A percentile compares a stretch with the other conserved stretches of the same genome.
phyloP scores from a whole-genome alignment of 1,284 basidiomycete species.

The Phlebopus sp. region DNA sequence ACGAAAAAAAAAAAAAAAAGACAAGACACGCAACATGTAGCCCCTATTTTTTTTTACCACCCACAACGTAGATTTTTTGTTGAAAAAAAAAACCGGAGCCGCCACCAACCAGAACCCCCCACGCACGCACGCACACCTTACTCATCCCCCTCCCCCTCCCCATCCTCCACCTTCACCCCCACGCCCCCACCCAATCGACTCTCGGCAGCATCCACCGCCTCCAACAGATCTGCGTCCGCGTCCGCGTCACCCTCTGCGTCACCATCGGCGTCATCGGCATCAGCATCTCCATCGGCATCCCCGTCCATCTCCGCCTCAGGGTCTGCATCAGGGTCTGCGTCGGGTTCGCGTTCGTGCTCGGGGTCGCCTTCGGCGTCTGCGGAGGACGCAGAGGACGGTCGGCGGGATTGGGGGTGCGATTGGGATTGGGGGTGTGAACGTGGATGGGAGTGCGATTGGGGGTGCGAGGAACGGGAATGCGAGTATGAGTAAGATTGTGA shows the following conservation, averaged over 20 bases:
- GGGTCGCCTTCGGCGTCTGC: slow-evolving; percentile 15
- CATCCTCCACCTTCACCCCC: slow-evolving; percentile 36
- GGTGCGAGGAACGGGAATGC: slow-evolving; percentile 16
- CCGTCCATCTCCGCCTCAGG: slow-evolving; percentile 1
- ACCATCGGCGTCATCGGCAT: slow-evolving; percentile 31
- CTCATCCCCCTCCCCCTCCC: slow-evolving; percentile 30
- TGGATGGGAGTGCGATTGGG: slow-evolving; percentile 15
- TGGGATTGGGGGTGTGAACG: slow-evolving; percentile 22
- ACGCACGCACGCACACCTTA: not conserved
- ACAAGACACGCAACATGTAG: no score
- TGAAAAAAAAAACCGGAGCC: no score
- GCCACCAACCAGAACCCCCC: not conserved
- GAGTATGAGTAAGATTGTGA: slow-evolving; percentile 18
- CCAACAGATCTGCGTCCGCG: slow-evolving; percentile 39
- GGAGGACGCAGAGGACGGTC: slow-evolving; percentile 25
- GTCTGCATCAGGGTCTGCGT: slow-evolving; percentile 13
- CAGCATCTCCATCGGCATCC: slow-evolving; percentile 30
- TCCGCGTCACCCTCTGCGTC: slow-evolving; percentile 35
- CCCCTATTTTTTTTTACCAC: no score
- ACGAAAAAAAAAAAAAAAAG: no score
- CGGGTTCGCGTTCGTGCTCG: slow-evolving; percentile 28
- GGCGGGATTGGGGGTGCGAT: slow-evolving; percentile 16
- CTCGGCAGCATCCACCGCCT: slow-evolving; percentile 45
- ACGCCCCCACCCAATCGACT: no score
- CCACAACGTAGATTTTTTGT: no score